phyloP scores from a whole-genome alignment of 192 early-diverging fungal species.

The Coemansia sp. region DNA sequence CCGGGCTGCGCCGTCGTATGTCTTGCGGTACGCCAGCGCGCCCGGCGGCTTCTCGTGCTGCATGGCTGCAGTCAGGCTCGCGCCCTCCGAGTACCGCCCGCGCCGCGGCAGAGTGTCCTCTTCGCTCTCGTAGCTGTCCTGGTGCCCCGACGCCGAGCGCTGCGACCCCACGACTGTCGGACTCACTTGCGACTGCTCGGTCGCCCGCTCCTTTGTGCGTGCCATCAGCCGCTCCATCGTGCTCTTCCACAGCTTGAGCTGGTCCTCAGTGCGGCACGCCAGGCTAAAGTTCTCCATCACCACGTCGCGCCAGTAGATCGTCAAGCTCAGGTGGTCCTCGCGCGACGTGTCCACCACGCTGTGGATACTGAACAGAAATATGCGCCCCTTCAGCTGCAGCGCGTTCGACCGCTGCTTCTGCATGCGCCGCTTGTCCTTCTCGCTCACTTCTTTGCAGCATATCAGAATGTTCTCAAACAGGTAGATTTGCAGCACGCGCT shows the following conservation, averaged over 20 bases:
- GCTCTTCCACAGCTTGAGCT: slow-evolving; percentile 84
- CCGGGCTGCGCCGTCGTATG: slow-evolving; percentile 44
- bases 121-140: slow-evolving; percentile 31
- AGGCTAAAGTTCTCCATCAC: slow-evolving; percentile 85
- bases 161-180: slow-evolving; percentile 11
- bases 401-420: slow-evolving; percentile 44
- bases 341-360: slow-evolving; percentile 66
- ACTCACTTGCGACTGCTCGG: slow-evolving; percentile 20
- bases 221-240: slow-evolving; percentile 73
- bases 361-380: slow-evolving; percentile 80
- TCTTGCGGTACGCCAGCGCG: slow-evolving; percentile 44
- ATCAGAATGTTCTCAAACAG: slow-evolving; percentile 92
- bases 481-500: slow-evolving; percentile 82
- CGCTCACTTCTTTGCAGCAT: slow-evolving; percentile 84
- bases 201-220: slow-evolving; percentile 50
- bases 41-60: slow-evolving; percentile 34
- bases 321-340: slow-evolving; percentile 55
- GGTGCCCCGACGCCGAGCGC: slow-evolving; percentile 19
- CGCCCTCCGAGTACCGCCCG: slow-evolving; percentile 50
- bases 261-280: slow-evolving; percentile 88
- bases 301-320: slow-evolving; percentile 84
- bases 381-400: slow-evolving; percentile 81
- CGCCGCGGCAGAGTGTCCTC: slow-evolving; percentile 34
- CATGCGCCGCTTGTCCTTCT: slow-evolving; percentile 65
- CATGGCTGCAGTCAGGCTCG: slow-evolving; percentile 44